Conservation (phyloP, 2,329 filamentous ascomycete genomes). For the Aspergillus sojae region DNA sequence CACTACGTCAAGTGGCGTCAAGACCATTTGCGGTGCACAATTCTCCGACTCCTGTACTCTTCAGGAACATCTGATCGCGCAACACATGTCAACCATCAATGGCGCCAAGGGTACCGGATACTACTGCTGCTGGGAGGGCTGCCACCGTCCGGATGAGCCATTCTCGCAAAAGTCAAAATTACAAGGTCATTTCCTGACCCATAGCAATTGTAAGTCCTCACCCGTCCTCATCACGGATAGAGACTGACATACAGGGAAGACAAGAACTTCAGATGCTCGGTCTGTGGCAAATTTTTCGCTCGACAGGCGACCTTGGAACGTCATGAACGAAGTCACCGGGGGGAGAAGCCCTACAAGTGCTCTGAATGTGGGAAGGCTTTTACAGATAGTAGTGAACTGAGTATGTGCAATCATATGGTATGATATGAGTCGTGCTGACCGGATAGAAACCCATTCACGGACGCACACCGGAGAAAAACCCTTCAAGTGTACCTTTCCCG, state of each 20-base stretch:
- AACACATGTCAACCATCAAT: conserved; percentile 41
- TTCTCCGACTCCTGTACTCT: conserved; percentile 41
- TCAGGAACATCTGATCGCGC: conserved; percentile 43
- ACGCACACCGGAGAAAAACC: conserved; percentile 49
- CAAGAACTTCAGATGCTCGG: conserved; percentile 45
- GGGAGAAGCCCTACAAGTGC: conserved; percentile 48
- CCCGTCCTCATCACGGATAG: background rate
- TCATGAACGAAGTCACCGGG: conserved; percentile 48
- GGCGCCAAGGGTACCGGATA: conserved; percentile 45
- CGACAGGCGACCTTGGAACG: conserved; percentile 47
- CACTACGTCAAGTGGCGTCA: conserved; percentile 27
- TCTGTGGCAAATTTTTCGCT: conserved; percentile 46
- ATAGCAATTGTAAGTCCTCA: conserved; percentile 45
- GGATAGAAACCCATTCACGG: conserved; percentile 45
- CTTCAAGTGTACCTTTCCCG: conserved; percentile 46
- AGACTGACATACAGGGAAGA: conserved; percentile 28
- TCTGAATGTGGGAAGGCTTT: conserved; percentile 45
- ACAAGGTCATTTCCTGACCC: conserved; percentile 48
- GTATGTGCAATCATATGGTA: conserved; percentile 27
- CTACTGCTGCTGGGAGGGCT: conserved; percentile 49
- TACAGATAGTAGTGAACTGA: conserved; percentile 49
- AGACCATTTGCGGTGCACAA: conserved; percentile 36
- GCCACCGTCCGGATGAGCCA: conserved; percentile 45
- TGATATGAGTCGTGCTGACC: conserved; percentile 21
- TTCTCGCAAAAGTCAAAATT: conserved; percentile 51